phyloP scores from a whole-genome alignment of 2,329 filamentous ascomycete genomes.

The Coniochaeta sp. region DNA sequence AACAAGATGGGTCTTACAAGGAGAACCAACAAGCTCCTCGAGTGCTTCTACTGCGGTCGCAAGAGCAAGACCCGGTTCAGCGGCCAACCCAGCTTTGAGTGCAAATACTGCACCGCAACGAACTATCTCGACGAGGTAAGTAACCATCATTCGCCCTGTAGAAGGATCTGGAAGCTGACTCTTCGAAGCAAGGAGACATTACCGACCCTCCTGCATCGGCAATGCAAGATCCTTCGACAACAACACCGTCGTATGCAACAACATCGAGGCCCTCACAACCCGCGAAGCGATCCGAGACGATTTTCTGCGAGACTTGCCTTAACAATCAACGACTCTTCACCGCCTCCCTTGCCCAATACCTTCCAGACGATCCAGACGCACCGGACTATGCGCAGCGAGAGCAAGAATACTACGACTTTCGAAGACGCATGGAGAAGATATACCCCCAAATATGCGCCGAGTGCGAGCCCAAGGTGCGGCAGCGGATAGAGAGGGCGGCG shows the following conservation, averaged over 20 bases:
- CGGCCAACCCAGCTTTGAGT: conserved; percentile 60
- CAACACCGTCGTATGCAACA: conserved; percentile 38
- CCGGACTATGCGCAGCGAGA: conserved; percentile 65
- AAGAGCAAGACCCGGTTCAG: conserved; percentile 55
- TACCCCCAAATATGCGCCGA: conserved; percentile 84
- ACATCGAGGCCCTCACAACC: conserved; percentile 28
- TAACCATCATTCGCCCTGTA: no score
- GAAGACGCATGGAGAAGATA: conserved; percentile 64
- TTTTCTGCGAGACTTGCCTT: conserved; percentile 71
- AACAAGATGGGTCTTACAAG: conserved; percentile 35
- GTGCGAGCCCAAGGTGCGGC: conserved; percentile 69
- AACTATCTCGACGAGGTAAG: conserved; percentile 84
- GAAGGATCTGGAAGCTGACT: not conserved
- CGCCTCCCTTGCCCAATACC: conserved; percentile 70
- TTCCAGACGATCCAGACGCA: conserved; percentile 57
- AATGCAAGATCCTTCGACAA: conserved; percentile 36
- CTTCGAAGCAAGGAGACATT: conserved; percentile 72
- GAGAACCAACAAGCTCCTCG: conserved; percentile 39
- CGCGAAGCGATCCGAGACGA: conserved; percentile 21
- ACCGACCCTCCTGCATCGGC: conserved; percentile 71
- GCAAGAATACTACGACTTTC: conserved; percentile 62
- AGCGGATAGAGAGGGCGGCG: conserved; percentile 60
- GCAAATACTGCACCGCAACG: conserved; percentile 71
- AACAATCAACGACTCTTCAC: conserved; percentile 85
- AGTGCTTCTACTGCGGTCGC: conserved; percentile 80